A percentile compares a stretch with the other conserved stretches of the same genome.
phyloP scores from a whole-genome alignment of 1,139 yeast species.

The Diutina rugosa region DNA sequence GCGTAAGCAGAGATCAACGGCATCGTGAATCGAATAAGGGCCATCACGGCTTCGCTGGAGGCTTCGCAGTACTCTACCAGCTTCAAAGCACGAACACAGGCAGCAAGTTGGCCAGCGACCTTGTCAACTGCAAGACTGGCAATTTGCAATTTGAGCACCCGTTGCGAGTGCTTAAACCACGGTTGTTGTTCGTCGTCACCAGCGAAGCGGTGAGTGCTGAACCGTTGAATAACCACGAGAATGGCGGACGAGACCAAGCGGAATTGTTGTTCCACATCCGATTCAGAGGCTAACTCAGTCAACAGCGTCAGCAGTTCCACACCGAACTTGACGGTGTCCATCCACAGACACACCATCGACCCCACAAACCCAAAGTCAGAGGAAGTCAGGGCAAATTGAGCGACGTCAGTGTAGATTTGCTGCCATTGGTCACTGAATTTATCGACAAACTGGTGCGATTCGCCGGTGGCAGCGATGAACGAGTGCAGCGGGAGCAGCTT shows the following conservation, averaged over 20 bases:
- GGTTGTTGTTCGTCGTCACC: conserved; percentile 24
- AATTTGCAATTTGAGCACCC: conserved; percentile 14
- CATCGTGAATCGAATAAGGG: conserved; percentile 38
- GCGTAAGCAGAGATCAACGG: conserved; percentile 47
- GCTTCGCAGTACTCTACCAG: conserved; percentile 20
- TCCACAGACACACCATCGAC: conserved; percentile 30
- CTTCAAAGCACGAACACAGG: conserved; percentile 10
- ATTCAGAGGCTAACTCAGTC: conserved; percentile 11
- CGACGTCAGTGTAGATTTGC: background rate
- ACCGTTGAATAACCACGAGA: conserved; percentile 55
- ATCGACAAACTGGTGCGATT: conserved; percentile 5
- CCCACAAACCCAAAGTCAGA: conserved; percentile 29
- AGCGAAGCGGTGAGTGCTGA: conserved; percentile 9
- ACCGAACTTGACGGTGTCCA: conserved; percentile 9
- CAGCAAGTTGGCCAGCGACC: conserved; percentile 13
- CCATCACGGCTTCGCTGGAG: conserved; percentile 24
- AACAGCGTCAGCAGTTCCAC: conserved; percentile 15
- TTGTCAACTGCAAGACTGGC: conserved; percentile 16
- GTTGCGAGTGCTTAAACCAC: conserved; percentile 47
- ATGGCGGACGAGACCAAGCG: conserved; percentile 48
- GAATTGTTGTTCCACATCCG: conserved; percentile 32
- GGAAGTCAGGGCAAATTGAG: conserved; percentile 6
- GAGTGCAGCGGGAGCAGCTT: background rate
- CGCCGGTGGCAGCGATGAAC: conserved; percentile 7
- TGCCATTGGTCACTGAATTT: background rate